Evolutionary conservation across 495 filamentous ascomycete genomes (phyloP).

Genomic region (Aspergillus biplanus): DNA sequence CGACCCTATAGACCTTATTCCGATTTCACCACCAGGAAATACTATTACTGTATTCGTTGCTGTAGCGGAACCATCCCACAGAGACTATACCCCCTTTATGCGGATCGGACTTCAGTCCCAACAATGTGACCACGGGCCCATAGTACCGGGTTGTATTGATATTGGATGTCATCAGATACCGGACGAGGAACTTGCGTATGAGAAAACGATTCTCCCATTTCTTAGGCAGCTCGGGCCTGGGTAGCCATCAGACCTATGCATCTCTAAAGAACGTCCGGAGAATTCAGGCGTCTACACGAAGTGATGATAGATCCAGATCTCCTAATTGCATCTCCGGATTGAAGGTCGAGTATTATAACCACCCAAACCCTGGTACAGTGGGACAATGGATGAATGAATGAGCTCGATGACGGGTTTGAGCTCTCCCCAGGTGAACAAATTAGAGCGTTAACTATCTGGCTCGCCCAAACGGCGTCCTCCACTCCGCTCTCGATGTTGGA

Average conservation of each 20-base stretch:
- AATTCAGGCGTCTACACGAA: constrained; percentile 22
- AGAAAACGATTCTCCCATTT: constrained; percentile 18
- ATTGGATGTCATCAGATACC: not conserved
- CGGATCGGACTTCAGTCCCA: constrained; percentile 21
- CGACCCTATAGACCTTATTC: constrained; percentile 9
- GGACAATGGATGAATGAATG: constrained; percentile 25
- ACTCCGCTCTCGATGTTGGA: not conserved
- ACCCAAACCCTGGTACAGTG: constrained; percentile 18
- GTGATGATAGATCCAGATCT: constrained; percentile 18
- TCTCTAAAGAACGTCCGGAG: constrained; percentile 23
- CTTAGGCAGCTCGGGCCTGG: constrained; percentile 2
- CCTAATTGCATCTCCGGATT: constrained; percentile 21
- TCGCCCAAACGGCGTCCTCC: constrained; percentile 12
- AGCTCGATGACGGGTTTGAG: constrained; percentile 18
- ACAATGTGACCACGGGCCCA: constrained; percentile 10
- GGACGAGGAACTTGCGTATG: not conserved
- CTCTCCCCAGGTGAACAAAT: constrained; percentile 19
- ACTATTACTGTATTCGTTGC: constrained; percentile 21
- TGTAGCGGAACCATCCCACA: not conserved
- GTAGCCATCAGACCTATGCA: constrained; percentile 25
- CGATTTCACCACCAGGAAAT: constrained; percentile 4
- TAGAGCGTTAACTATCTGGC: constrained; percentile 13
- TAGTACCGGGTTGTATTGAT: constrained; percentile 7
- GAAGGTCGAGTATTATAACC: constrained; percentile 21
- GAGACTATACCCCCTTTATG: not conserved